Base-by-base conservation (phyloP, 1,284 basidiomycete genomes). In the Sutorius eximius region DNA sequence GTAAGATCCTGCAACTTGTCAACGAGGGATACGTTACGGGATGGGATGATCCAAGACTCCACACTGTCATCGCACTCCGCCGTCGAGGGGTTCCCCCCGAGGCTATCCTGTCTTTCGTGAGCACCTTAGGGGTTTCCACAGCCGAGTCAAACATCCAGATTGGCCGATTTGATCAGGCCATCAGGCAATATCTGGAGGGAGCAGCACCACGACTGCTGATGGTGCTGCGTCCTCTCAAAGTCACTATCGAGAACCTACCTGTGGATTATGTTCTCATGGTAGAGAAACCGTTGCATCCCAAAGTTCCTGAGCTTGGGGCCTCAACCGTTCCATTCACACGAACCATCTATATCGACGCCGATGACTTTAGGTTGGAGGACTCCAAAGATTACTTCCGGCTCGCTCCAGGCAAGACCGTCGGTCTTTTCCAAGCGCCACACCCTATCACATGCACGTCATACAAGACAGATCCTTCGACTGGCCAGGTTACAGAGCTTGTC, bases 11-110 rank as follows among this genome's bases (percentile, higher is more conserved):
- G 58, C 85, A 88, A 55, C 85, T 99, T 7, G 96, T 99, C 46
- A 85, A 90, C 56, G 86, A 91, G 59, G 82, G 83, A 3, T 83
- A 91, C 65, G 96, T 99, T 43, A 82, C 78, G 48, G 95, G 91
- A 44, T 99, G 97, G 97, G 95, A 99, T 67, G 97, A 99, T 69
- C 97, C 97, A 43, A 87, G 97, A n/a, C 82, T 99, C 49, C 98
- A 97, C 75, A 99, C 97, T 1, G 84, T 99, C 60, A 96, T 98
- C 61, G 95, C 95, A 3, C 83, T 99, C 32, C 87, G 96, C 53
- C 83, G 97, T 55, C 87, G 97, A 46, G 97, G 97, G 59, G 86
- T 99, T 24, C 97, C 97, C 16, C 96, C 97, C 11, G 94, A 93
- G 29, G 97, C 97, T 7, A 91, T 99, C 70, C 77, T 93, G 47